Evolutionary conservation across 2,329 filamentous ascomycete species (phyloP).

Genomic region (Cercospora nicotianae): DNA sequence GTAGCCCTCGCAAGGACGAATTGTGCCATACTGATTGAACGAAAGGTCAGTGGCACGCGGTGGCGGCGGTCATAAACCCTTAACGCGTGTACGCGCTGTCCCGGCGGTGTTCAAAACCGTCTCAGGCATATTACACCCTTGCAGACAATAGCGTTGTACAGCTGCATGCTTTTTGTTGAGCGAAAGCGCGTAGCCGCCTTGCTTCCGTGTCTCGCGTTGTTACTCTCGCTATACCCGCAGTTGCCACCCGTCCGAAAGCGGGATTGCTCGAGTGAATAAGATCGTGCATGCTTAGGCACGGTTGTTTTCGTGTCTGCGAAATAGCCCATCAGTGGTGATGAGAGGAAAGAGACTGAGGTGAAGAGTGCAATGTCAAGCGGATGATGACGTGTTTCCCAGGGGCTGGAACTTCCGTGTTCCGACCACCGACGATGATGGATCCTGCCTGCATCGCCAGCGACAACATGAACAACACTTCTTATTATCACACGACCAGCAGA

Average conservation of each 20-base stretch:
- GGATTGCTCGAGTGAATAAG: not conserved
- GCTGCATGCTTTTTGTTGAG: not conserved
- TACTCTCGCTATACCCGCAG: not conserved
- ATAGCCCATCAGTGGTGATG: not conserved
- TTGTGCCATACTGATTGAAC: not conserved
- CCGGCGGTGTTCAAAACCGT: not conserved
- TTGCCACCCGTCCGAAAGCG: not conserved
- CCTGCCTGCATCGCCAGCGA: not conserved
- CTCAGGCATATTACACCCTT: not conserved
- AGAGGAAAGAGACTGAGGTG: not conserved
- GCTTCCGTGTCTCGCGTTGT: not conserved
- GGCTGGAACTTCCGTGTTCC: not conserved
- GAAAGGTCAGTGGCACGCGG: not conserved
- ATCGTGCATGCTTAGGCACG: not conserved
- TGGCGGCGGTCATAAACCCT: not conserved
- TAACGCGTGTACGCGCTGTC: not conserved
- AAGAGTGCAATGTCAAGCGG: not conserved
- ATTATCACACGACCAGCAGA: not conserved
- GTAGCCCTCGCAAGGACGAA: constrained; percentile 19
- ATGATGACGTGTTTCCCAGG: not conserved
- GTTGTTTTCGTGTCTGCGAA: not conserved
- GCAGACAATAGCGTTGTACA: not conserved
- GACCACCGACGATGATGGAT: not conserved
- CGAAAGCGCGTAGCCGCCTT: not conserved
- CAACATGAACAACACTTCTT: not conserved